phyloP scores from a whole-genome alignment of 75 land plant genomes.

The Sequoiadendron giganteum region DNA sequence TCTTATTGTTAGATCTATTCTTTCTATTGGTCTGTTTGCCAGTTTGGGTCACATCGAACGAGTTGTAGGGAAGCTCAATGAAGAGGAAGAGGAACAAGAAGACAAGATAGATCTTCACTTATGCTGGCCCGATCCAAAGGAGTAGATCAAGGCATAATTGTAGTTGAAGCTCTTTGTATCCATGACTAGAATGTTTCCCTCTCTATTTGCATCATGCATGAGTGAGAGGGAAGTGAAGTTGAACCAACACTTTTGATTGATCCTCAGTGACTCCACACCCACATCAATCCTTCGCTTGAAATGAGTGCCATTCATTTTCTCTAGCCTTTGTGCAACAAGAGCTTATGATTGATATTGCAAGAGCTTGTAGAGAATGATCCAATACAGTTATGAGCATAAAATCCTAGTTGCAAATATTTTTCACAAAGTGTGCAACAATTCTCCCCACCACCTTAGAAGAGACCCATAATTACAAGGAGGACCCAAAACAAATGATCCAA shows the following conservation, averaged over 20 bases:
- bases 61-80: not conserved
- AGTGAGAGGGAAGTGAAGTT: not conserved
- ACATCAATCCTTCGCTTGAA: not conserved
- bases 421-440: too few relatives aligned
- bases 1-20: too few relatives aligned
- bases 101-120: not conserved
- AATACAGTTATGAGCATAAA: too few relatives aligned
- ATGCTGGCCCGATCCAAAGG: not conserved
- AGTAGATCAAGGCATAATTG: not conserved
- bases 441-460: too few relatives aligned
- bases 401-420: too few relatives aligned
- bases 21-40: too few relatives aligned
- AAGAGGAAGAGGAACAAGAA: not conserved
- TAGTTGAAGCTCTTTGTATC: not conserved
- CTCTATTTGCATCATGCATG: not conserved
- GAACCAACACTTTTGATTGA: not conserved
- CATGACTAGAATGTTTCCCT: not conserved
- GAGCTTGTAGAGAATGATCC: too few relatives aligned
- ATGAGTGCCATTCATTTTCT: not conserved
- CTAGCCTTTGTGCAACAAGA: not conserved
- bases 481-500: too few relatives aligned
- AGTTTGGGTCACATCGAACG: too few relatives aligned
- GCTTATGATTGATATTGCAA: too few relatives aligned
- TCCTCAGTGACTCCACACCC: not conserved
- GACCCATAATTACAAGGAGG: too few relatives aligned